Conservation (phyloP, 805 yeast genomes). For the Candida ovalis region DNA sequence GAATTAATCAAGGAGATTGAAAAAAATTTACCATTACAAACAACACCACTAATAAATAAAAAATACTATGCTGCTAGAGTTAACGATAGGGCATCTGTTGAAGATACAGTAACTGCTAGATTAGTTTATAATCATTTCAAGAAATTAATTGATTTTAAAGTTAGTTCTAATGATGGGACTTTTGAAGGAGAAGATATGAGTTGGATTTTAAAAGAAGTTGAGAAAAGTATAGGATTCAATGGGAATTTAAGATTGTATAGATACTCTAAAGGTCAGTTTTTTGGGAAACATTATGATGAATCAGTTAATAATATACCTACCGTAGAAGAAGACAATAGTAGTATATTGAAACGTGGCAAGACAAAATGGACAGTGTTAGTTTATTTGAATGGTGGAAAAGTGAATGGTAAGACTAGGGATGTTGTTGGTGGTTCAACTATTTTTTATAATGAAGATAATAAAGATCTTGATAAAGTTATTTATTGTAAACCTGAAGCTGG, state of each 20-base stretch:
- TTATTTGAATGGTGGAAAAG: slow-evolving; percentile 43
- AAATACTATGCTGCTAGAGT: slow-evolving; percentile 54
- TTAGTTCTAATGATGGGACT: slow-evolving; percentile 26
- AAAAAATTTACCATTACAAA: slow-evolving; percentile 30
- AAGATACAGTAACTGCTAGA: slow-evolving; percentile 36
- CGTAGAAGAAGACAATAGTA: background rate
- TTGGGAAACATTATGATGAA: slow-evolving; percentile 61
- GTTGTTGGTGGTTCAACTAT: slow-evolving; percentile 59
- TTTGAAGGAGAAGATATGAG: slow-evolving; percentile 15
- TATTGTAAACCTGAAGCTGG: slow-evolving; percentile 49
- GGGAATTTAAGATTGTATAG: slow-evolving; percentile 55
- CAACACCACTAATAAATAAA: slow-evolving; percentile 46
- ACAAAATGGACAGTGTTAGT: slow-evolving; percentile 60
- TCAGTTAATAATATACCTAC: slow-evolving; percentile 34
- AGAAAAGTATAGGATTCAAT: slow-evolving; percentile 44
- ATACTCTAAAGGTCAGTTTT: slow-evolving; percentile 53
- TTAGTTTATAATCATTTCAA: slow-evolving; percentile 42
- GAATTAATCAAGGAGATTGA: slow-evolving; percentile 34
- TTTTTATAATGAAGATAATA: slow-evolving; percentile 36
- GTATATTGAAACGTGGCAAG: slow-evolving; percentile 24
- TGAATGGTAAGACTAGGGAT: slow-evolving; percentile 23
- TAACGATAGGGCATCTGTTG: slow-evolving; percentile 46
- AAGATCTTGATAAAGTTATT: slow-evolving; percentile 18
- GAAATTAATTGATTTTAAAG: slow-evolving; percentile 28
- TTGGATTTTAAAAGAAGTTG: slow-evolving; percentile 31